Evolutionary conservation across 441 rosid genomes (phyloP).

Genomic region (Euphorbia schlechtendalii): DNA sequence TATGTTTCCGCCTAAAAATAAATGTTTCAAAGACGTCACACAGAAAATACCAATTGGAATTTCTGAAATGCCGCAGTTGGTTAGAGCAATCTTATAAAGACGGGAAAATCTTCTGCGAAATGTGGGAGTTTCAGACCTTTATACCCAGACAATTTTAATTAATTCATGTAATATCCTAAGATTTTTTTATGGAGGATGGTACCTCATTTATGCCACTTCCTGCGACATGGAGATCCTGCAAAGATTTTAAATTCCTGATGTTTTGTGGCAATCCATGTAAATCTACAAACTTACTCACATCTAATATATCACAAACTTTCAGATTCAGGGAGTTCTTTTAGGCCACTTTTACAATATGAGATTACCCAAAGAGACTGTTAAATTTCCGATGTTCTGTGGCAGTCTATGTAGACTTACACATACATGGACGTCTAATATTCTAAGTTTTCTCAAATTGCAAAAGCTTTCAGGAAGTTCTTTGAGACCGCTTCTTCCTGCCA

Average conservation of each 20-base stretch:
- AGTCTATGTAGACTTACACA: not conserved
- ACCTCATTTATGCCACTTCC: not conserved
- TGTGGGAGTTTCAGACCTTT: not conserved
- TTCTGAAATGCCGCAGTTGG: not conserved
- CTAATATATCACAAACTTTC: too few relatives aligned
- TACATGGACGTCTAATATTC: not conserved
- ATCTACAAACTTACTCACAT: not conserved
- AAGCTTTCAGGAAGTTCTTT: not conserved
- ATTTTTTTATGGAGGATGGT: conserved; percentile 9
- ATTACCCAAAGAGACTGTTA: not conserved
- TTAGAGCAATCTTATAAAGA: not conserved
- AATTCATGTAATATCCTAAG: conserved; percentile 11
- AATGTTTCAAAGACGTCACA: conserved; percentile 14
- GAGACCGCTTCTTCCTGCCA: too few relatives aligned
- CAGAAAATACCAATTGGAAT: conserved; percentile 13
- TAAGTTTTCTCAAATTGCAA: conserved; percentile 9
- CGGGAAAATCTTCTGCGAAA: not conserved
- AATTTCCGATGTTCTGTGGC: not conserved
- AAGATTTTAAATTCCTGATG: not conserved
- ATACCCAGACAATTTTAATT: conserved; percentile 18
- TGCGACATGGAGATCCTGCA: not conserved
- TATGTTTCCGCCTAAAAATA: conserved; percentile 23
- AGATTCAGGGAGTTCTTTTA: not conserved
- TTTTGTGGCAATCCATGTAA: not conserved
- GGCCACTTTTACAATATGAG: not conserved